Evolutionary conservation across 140 eudicot genomes (phyloP).

Genomic region (Oenanthe javanica): DNA sequence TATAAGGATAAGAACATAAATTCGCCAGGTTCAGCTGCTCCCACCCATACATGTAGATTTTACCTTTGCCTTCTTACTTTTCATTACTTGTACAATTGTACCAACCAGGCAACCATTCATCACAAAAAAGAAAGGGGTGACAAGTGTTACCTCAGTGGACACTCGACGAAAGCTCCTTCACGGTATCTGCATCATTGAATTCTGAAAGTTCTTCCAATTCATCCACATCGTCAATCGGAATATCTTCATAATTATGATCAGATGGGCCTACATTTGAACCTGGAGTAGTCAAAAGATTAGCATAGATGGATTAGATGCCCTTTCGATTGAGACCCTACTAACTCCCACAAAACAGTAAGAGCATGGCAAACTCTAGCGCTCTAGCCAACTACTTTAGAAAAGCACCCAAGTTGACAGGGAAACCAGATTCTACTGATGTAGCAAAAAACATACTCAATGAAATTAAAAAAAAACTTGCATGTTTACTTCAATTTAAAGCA

Average conservation of each 20-base stretch:
- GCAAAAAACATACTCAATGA: neutral
- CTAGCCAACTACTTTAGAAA: neutral
- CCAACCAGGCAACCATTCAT: neutral
- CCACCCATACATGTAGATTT: neutral
- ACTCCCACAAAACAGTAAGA: neutral
- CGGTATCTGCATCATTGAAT: slow-evolving; percentile 21
- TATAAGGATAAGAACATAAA: neutral
- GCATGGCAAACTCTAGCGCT: neutral
- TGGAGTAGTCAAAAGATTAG: neutral
- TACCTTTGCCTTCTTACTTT: neutral
- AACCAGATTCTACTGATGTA: too few relatives aligned
- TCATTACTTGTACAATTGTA: neutral
- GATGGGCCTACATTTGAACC: slow-evolving; percentile 28
- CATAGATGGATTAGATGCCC: neutral
- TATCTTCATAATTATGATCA: slow-evolving; percentile 21
- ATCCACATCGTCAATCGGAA: slow-evolving; percentile 26
- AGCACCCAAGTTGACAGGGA: too few relatives aligned
- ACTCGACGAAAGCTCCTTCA: neutral
- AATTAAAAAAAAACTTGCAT: neutral
- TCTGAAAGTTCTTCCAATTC: slow-evolving; percentile 35
- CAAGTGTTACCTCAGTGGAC: slow-evolving; percentile 11
- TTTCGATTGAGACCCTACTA: neutral
- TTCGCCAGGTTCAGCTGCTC: neutral
- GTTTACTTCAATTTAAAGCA: neutral
- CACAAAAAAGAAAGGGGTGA: neutral